Base-by-base conservation (phyloP, 345 rosid genomes). In the Atalantia buxifolia region DNA sequence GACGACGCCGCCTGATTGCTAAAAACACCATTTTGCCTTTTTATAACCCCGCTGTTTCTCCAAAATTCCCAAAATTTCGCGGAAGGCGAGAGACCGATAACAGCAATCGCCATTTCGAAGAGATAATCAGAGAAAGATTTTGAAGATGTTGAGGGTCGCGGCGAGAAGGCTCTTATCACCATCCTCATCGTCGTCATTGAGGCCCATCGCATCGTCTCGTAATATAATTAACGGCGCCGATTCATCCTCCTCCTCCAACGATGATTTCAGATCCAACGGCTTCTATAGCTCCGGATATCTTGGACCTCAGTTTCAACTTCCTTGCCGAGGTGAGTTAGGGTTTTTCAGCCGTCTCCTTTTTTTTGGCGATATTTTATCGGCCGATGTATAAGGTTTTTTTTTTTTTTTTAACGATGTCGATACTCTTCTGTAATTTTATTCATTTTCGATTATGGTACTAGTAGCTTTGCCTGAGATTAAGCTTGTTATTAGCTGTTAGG, bases 301-400 rank as follows among this genome's bases (percentile, higher is more conserved):
- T 33, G 38, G 71, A 16, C 73, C 87, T 55, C 81, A 80, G 38
- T 86, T 84, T 66, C 79, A 77, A 75, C 76, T 82, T 35, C 83
- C 82, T 19, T 60, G 69, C 64, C 85, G 89, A 87, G 92, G 90
- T 89, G 65, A 80, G 85, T 86, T 78, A 81, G 84, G 76, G 81
- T 68, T 86, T 69, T 71, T 28, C 60, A 7, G 22, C 24, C 48
- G 5, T n/a, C 40, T 19, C 8, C 30, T 38, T 38, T 59, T 48
- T 19, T 45, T 66, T 75, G 5, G 6, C 38, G 6, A 50, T 16
- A 50, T 50, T 72, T n/a, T 66, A 30, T 30, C 24, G 16, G 8
- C 42, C 27, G 42, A 33, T 55, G 1, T 13, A 9, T n/a, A 8
- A n/a, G 9, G 2, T 16, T 12, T 7, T 42, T 9, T 7, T 1